phyloP scores from a whole-genome alignment of 1,139 yeast species.

The Suhomyces maxii region DNA sequence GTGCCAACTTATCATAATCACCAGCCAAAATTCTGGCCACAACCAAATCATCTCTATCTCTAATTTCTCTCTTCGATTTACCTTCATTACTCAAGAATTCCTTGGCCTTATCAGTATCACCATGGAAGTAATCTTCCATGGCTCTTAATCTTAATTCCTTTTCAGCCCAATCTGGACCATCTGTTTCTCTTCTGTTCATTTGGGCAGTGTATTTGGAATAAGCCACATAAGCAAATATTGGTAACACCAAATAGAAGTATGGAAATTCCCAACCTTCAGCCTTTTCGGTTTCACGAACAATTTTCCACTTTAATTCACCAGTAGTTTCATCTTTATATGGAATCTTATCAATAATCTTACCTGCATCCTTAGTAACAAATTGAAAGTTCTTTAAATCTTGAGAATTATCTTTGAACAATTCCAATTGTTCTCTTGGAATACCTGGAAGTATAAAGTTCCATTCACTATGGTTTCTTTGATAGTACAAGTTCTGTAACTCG shows the following conservation, averaged over 20 bases:
- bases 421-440: slow-evolving; percentile 54
- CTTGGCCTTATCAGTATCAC: slow-evolving; percentile 60
- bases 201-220: slow-evolving; percentile 50
- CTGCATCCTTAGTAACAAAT: slow-evolving; percentile 62
- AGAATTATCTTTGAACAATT: slow-evolving; percentile 61
- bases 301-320: slow-evolving; percentile 79
- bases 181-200: slow-evolving; percentile 42
- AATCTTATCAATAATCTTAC: slow-evolving; percentile 75
- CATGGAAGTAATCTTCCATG: slow-evolving; percentile 61
- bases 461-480: slow-evolving; percentile 58
- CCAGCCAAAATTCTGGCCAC: slow-evolving; percentile 83
- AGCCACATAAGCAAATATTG: slow-evolving; percentile 44
- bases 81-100: slow-evolving; percentile 56
- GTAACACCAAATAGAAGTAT: slow-evolving; percentile 73
- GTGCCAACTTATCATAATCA: slow-evolving; percentile 78
- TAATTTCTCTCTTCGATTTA: slow-evolving; percentile 58
- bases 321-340: slow-evolving; percentile 79
- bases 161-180: slow-evolving; percentile 76
- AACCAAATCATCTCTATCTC: slow-evolving; percentile 74
- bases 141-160: slow-evolving; percentile 83
- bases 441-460: slow-evolving; percentile 63
- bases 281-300: slow-evolving; percentile 71
- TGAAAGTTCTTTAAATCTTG: slow-evolving; percentile 61
- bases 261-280: slow-evolving; percentile 86
- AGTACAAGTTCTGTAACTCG: slow-evolving; percentile 63